These are phyloP conservation scores for Cercospora berteroae DNA, from an alignment of 2,329 filamentous ascomycete genomes.

Conservation along the genomic window DNA sequence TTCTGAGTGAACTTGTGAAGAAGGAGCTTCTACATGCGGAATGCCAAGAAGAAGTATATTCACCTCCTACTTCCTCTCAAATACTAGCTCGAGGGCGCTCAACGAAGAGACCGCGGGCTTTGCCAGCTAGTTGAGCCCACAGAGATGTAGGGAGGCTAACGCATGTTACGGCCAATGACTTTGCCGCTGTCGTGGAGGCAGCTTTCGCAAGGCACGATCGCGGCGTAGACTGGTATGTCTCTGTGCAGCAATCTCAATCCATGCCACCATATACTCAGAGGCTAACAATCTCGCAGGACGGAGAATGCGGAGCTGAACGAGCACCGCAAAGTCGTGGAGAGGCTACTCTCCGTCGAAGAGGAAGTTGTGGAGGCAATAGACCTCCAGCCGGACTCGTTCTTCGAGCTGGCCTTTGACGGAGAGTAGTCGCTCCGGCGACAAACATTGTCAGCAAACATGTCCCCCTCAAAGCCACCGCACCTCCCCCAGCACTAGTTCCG, in stretches of 20 bases:
- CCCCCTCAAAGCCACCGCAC: neutral
- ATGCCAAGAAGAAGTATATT: neutral
- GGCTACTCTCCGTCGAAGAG: neutral
- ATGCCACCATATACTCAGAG: neutral
- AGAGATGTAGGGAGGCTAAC: neutral
- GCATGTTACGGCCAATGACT: neutral
- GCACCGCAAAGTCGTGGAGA: neutral
- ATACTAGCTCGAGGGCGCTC: neutral
- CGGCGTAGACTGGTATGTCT: neutral
- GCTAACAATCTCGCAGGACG: neutral
- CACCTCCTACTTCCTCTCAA: neutral
- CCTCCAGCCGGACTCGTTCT: neutral
- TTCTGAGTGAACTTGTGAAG: neutral
- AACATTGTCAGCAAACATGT: slow-evolving; percentile 7
- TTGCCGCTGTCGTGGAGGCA: neutral
- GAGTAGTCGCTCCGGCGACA: neutral
- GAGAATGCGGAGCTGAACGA: neutral
- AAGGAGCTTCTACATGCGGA: neutral
- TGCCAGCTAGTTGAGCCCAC: neutral
- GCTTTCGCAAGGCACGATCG: neutral
- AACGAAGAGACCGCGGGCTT: neutral
- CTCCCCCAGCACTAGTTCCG: neutral
- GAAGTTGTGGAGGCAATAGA: neutral
- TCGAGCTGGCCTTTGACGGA: neutral
- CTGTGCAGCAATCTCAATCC: neutral